Percentiles rank a stretch among this genome's conserved stretches.
Conservation (phyloP, 805 yeast genomes). For the Cyberlindnera xylosilytica region DNA sequence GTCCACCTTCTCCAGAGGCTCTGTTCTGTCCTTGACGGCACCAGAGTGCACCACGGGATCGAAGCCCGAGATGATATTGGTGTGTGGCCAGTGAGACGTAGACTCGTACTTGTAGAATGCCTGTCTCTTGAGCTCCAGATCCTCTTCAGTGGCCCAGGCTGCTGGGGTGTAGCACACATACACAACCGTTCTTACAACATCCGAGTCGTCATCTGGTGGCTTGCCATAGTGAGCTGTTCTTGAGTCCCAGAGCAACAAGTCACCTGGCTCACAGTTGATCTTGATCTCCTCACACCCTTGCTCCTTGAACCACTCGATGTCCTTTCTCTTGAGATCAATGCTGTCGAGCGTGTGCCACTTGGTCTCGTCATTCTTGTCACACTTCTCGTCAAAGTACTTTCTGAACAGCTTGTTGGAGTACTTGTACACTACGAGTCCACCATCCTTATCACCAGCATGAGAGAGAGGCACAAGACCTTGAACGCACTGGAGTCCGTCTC, state of each 20-base stretch:
- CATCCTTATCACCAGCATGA: slow-evolving; percentile 30
- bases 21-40: slow-evolving; percentile 14
- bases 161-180: slow-evolving; percentile 31
- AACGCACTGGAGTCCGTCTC: slow-evolving; percentile 29
- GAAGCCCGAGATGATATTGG: slow-evolving; percentile 21
- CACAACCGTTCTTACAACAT: slow-evolving; percentile 28
- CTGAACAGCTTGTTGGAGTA: slow-evolving; percentile 27
- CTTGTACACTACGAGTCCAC: slow-evolving; percentile 30
- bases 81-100: slow-evolving; percentile 34
- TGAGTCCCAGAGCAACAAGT: slow-evolving; percentile 34
- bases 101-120: slow-evolving; percentile 27
- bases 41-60: slow-evolving; percentile 9
- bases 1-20: slow-evolving; percentile 25
- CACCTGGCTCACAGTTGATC: slow-evolving; percentile 32
- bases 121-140: slow-evolving; percentile 21
- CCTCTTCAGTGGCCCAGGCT: slow-evolving; percentile 30
- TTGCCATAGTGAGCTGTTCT: slow-evolving; percentile 30
- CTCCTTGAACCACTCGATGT: slow-evolving; percentile 26
- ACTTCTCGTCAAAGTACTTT: slow-evolving; percentile 2
- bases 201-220: slow-evolving; percentile 25
- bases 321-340: slow-evolving; percentile 18
- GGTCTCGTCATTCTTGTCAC: slow-evolving; percentile 7
- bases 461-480: slow-evolving; percentile 32
- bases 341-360: slow-evolving; percentile 25
- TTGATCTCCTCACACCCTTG: slow-evolving; percentile 29